Evolutionary conservation across 257 asterid species (phyloP).

Genomic region (Mitragyna speciosa): DNA sequence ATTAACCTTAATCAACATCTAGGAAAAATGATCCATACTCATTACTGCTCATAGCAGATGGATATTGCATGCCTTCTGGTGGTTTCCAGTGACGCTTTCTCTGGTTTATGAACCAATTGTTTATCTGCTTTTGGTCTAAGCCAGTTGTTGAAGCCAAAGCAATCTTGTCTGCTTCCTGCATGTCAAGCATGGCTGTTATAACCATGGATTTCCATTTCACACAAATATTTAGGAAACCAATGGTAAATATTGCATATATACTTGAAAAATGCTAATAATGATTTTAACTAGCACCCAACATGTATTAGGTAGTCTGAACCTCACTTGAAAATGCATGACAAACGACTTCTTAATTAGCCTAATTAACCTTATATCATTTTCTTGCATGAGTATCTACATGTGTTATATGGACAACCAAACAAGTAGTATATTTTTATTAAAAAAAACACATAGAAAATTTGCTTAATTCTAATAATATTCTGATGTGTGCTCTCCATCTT

Average conservation of each 20-base stretch:
- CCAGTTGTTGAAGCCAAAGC: constrained; percentile 22
- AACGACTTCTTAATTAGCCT: too few relatives aligned
- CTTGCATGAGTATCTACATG: too few relatives aligned
- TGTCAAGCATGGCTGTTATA: neutral
- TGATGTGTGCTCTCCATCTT: too few relatives aligned
- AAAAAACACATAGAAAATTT: too few relatives aligned
- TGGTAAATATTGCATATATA: too few relatives aligned
- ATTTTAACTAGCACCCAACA: neutral
- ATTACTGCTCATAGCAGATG: neutral
- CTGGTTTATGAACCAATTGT: constrained; percentile 29
- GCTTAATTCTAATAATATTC: too few relatives aligned
- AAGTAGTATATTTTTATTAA: too few relatives aligned
- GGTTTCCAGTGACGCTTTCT: constrained; percentile 28
- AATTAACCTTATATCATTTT: too few relatives aligned
- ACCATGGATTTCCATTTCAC: neutral
- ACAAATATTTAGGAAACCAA: too few relatives aligned
- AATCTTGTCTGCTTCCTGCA: constrained; percentile 25
- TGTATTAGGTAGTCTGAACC: too few relatives aligned
- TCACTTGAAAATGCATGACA: too few relatives aligned
- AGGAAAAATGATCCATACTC: neutral
- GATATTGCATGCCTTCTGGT: neutral
- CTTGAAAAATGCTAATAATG: neutral
- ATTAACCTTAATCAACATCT: neutral
- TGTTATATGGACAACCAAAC: too few relatives aligned
- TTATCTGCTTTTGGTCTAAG: constrained; percentile 26